These are phyloP conservation scores for Corynascus novoguineensis DNA, from an alignment of 495 filamentous ascomycete genomes.

Conservation along the genomic window DNA sequence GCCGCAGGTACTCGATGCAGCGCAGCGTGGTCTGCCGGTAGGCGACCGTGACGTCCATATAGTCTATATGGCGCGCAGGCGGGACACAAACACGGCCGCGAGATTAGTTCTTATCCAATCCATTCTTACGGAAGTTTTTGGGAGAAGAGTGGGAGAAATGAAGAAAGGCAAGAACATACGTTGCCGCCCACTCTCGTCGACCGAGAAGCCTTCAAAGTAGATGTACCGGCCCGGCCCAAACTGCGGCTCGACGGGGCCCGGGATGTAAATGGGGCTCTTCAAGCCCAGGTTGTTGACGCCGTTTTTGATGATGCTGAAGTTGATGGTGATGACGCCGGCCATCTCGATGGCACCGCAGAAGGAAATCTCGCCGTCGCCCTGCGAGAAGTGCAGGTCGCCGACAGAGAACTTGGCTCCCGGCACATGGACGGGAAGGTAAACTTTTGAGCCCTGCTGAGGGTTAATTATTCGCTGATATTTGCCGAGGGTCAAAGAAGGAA, in stretches of 20 bases:
- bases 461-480: too few species aligned
- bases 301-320: constrained; percentile 81
- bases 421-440: constrained; percentile 81
- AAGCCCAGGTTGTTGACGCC: constrained; percentile 71
- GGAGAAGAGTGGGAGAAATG: background rate
- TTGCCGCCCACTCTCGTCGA: constrained; percentile 87
- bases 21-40: constrained; percentile 82
- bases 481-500: background rate
- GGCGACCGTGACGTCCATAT: constrained; percentile 86
- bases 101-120: too few species aligned
- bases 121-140: background rate
- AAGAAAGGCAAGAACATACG: constrained; percentile 26
- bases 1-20: constrained; percentile 75
- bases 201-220: constrained; percentile 92
- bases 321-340: constrained; percentile 88
- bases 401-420: constrained; percentile 87
- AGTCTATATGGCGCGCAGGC: constrained; percentile 40
- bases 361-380: constrained; percentile 90
- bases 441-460: constrained; percentile 63
- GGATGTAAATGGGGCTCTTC: constrained; percentile 83
- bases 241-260: constrained; percentile 86
- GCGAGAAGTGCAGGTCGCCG: constrained; percentile 84
- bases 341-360: constrained; percentile 98
- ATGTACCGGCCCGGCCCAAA: constrained; percentile 82
- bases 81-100: too few species aligned